Evolutionary conservation across 352 stramenopile species (phyloP).

Genomic region (Phytophthora capsici): DNA sequence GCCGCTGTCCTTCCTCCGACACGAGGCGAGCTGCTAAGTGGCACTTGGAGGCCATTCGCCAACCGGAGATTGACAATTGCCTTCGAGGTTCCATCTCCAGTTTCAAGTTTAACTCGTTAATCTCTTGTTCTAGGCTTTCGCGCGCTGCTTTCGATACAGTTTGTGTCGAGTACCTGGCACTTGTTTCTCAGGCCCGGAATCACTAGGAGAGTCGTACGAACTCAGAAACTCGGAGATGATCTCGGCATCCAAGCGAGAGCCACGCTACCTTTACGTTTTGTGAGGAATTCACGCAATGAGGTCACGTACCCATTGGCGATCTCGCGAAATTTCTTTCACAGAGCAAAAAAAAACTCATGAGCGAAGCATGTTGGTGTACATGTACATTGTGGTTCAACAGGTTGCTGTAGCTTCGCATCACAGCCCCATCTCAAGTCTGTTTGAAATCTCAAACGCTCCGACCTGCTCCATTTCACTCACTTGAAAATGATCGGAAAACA

Average conservation of each 20-base stretch:
- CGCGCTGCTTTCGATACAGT: slow-evolving; percentile 8
- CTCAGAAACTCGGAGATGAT: not conserved
- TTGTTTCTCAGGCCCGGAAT: not conserved
- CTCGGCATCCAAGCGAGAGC: not conserved
- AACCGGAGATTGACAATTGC: not conserved
- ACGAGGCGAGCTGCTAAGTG: slow-evolving; percentile 7
- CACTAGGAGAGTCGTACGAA: not conserved
- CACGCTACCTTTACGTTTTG: not conserved
- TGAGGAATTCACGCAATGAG: not conserved
- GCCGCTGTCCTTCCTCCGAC: slow-evolving; percentile 7
- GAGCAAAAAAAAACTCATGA: too few relatives aligned
- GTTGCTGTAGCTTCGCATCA: not conserved
- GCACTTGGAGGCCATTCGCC: slow-evolving; percentile 8
- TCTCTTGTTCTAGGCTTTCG: slow-evolving; percentile 1
- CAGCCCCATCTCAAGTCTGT: not conserved
- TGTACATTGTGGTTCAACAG: too few relatives aligned
- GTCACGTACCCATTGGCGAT: too few relatives aligned
- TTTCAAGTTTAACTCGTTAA: slow-evolving; percentile 1
- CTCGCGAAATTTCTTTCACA: too few relatives aligned
- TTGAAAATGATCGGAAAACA: not conserved
- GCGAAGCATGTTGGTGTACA: too few relatives aligned
- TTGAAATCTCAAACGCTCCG: not conserved
- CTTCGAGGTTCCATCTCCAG: slow-evolving; percentile 1
- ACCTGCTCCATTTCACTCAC: not conserved
- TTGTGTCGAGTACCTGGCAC: not conserved